phyloP scores from a whole-genome alignment of 805 yeast species.

The Wickerhamomyces hampshirensis region DNA sequence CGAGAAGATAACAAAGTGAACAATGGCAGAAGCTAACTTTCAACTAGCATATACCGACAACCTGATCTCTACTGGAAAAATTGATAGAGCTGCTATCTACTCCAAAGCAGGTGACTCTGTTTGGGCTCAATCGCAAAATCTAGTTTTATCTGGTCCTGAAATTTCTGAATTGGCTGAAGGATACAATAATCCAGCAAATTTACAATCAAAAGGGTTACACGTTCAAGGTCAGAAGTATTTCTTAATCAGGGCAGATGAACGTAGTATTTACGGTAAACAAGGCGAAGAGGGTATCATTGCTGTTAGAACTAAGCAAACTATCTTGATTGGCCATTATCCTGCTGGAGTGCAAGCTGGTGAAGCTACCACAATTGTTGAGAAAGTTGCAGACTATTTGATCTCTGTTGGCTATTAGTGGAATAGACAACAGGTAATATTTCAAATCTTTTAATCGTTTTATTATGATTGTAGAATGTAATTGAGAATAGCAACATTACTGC shows the following conservation, averaged over 20 bases:
- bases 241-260: constrained; percentile 81
- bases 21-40: no score
- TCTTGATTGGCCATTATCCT: constrained; percentile 91
- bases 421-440: no score
- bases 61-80: constrained; percentile 77
- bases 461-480: no score
- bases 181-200: constrained; percentile 68
- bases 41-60: constrained; percentile 87
- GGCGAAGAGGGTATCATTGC: constrained; percentile 85
- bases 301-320: constrained; percentile 92
- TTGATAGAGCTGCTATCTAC: constrained; percentile 90
- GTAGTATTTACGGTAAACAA: constrained; percentile 90
- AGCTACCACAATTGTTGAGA: constrained; percentile 92
- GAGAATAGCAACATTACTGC: no score
- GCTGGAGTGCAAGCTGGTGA: constrained; percentile 89
- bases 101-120: constrained; percentile 92
- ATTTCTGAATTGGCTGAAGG: constrained; percentile 72
- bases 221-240: constrained; percentile 84
- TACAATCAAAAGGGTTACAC: constrained; percentile 86
- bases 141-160: constrained; percentile 63
- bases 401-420: constrained; percentile 82
- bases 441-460: no score
- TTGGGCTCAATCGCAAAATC: constrained; percentile 83
- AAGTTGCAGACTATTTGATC: constrained; percentile 91
- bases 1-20: no score